Percentiles rank a stretch among this genome's conserved stretches.
Conservation (phyloP, 2,329 filamentous ascomycete genomes). For the Pseudogymnoascus sp. region DNA sequence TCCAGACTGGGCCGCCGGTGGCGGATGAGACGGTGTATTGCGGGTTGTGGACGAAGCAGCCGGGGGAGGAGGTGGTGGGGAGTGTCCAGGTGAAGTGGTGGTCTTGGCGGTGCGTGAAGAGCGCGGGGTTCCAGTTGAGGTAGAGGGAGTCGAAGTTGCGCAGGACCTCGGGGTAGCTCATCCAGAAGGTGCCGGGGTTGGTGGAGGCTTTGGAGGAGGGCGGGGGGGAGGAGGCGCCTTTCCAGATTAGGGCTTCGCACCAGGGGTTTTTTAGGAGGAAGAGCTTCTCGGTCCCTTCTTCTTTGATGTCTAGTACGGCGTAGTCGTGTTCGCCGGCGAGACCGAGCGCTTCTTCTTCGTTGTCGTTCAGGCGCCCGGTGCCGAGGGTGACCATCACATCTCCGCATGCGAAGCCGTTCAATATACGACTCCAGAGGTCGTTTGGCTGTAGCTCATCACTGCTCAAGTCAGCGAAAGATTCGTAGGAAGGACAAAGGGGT, state of each 20-base stretch:
- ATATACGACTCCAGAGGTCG: constrained; percentile 69
- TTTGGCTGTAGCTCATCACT: constrained; percentile 72
- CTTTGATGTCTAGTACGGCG: constrained; percentile 72
- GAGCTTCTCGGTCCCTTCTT: constrained; percentile 52
- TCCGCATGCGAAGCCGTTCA: constrained; percentile 63
- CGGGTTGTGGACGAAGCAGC: constrained; percentile 56
- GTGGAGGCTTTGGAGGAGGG: constrained; percentile 16
- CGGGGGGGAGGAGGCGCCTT: constrained; percentile 29
- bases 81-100: constrained; percentile 81
- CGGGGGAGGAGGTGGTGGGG: constrained; percentile 37
- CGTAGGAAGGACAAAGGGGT: not conserved
- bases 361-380: constrained; percentile 69
- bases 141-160: constrained; percentile 96
- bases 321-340: constrained; percentile 91
- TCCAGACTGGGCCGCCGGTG: constrained; percentile 61
- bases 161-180: constrained; percentile 75
- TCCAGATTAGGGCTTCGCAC: constrained; percentile 74
- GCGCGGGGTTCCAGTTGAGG: constrained; percentile 87
- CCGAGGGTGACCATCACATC: constrained; percentile 86
- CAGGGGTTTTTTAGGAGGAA: constrained; percentile 93
- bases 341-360: constrained; percentile 72
- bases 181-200: constrained; percentile 81
- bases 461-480: constrained; percentile 8
- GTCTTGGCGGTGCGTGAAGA: constrained; percentile 77
- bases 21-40: constrained; percentile 62